Evolutionary conservation across 805 yeast genomes (phyloP).

Genomic region (Candida loeiensis): DNA sequence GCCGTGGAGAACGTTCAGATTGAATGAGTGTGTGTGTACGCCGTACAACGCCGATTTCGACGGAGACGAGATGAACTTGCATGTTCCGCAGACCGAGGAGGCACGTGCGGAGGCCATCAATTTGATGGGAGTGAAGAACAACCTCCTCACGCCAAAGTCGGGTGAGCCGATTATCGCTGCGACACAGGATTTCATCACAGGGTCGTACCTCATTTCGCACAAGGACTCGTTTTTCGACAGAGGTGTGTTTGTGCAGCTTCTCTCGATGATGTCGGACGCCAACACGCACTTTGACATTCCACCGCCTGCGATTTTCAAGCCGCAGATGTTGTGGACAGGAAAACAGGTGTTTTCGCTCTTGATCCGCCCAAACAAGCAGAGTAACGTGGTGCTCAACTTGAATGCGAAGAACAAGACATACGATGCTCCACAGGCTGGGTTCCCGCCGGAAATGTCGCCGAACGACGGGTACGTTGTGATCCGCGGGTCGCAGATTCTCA

Average conservation of each 20-base stretch:
- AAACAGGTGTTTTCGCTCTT: constrained; percentile 89
- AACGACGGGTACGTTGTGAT: constrained; percentile 93
- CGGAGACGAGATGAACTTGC: constrained; percentile 98
- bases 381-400: constrained; percentile 81
- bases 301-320: constrained; percentile 91
- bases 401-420: constrained; percentile 94
- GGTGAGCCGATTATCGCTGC: constrained; percentile 99
- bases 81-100: constrained; percentile 98
- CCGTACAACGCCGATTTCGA: constrained; percentile 99
- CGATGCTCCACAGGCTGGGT: constrained; percentile 65
- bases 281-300: constrained; percentile 85
- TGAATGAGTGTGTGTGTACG: constrained; percentile 98
- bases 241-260: constrained; percentile 73
- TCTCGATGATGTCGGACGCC: constrained; percentile 97
- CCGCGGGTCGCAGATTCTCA: constrained; percentile 80
- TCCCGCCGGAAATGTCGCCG: constrained; percentile 92
- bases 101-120: constrained; percentile 98
- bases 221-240: constrained; percentile 93
- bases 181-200: constrained; percentile 98
- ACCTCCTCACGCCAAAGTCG: constrained; percentile 89
- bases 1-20: constrained; percentile 97
- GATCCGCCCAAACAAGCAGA: constrained; percentile 72
- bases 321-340: constrained; percentile 92
- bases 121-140: constrained; percentile 96
- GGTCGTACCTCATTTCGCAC: constrained; percentile 86